These are phyloP conservation scores for Madurella mycetomatis DNA, from an alignment of 2,329 filamentous ascomycete genomes.

Conservation along the genomic window DNA sequence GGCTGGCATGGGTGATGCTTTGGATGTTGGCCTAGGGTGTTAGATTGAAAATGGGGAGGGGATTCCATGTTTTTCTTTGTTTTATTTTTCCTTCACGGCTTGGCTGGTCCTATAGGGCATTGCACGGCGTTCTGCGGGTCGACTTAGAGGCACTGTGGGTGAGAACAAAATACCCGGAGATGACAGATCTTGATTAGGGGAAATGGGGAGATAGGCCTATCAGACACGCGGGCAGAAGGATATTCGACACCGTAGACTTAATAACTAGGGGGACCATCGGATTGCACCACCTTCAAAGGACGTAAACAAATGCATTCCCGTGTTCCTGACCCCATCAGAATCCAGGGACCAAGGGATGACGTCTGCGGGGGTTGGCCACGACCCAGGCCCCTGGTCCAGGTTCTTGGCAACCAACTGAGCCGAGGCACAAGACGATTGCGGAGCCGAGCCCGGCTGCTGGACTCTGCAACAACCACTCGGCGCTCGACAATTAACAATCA, in stretches of 20 bases:
- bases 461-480: slow-evolving; percentile 15
- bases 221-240: too few relatives aligned
- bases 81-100: not conserved
- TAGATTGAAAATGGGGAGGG: not conserved
- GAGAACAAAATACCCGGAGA: not conserved
- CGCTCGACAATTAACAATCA: slow-evolving; percentile 20
- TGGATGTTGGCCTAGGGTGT: slow-evolving; percentile 16
- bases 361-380: slow-evolving; percentile 16
- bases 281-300: too few relatives aligned
- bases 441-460: slow-evolving; percentile 16
- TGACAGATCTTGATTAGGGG: not conserved
- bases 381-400: slow-evolving; percentile 2
- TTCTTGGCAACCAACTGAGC: slow-evolving; percentile 4
- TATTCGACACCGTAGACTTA: too few relatives aligned
- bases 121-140: slow-evolving; percentile 21
- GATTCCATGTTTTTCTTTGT: not conserved
- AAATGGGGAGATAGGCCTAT: too few relatives aligned
- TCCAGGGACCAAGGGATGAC: slow-evolving; percentile 13
- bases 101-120: slow-evolving; percentile 10
- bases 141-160: not conserved
- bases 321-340: slow-evolving; percentile 7
- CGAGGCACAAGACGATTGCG: slow-evolving; percentile 16
- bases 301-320: too few relatives aligned
- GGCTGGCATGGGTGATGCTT: slow-evolving; percentile 11
- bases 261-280: too few relatives aligned